Evolutionary conservation across 192 early-diverging fungal species (phyloP).

Genomic region (Umbelopsis ramanniana): DNA sequence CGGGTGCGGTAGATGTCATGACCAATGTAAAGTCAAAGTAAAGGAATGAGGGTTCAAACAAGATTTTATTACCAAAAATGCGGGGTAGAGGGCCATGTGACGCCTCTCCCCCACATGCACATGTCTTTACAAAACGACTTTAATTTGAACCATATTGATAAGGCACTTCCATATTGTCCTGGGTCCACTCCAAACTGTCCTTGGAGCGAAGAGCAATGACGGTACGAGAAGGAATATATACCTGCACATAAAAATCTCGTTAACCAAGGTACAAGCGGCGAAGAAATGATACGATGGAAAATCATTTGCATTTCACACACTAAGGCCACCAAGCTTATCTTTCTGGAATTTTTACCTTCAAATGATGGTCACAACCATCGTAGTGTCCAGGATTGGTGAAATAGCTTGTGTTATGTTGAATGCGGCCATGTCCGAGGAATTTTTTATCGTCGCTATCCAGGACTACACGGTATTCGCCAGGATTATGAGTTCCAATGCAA

Average conservation of each 20-base stretch:
- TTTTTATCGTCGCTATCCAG: conserved; percentile 78
- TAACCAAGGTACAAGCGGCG: background rate
- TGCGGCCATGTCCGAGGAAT: conserved; percentile 82
- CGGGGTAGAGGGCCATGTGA: conserved; percentile 17
- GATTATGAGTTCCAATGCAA: conserved; percentile 73
- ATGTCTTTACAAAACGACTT: background rate
- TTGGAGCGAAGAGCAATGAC: conserved; percentile 57
- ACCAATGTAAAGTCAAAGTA: conserved; percentile 9
- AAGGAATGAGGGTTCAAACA: background rate
- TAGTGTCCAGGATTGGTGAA: conserved; percentile 70
- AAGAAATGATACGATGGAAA: background rate
- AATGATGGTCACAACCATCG: conserved; percentile 74
- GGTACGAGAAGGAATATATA: conserved; percentile 75
- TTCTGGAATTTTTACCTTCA: conserved; percentile 57
- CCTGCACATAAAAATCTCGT: conserved; percentile 43
- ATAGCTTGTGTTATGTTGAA: conserved; percentile 64
- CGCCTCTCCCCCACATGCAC: conserved; percentile 14
- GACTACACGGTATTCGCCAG: conserved; percentile 75
- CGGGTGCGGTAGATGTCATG: conserved; percentile 45
- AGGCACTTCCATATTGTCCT: conserved; percentile 21
- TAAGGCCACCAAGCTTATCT: background rate
- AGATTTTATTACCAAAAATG: conserved; percentile 21
- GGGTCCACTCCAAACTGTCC: conserved; percentile 16
- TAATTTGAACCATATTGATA: background rate
- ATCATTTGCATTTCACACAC: conserved; percentile 22